Percentiles rank a stretch among this genome's conserved stretches.
Evolutionary conservation across 2,329 filamentous ascomycete species (phyloP).

Genomic region (Fusarium pseudocircinatum): DNA sequence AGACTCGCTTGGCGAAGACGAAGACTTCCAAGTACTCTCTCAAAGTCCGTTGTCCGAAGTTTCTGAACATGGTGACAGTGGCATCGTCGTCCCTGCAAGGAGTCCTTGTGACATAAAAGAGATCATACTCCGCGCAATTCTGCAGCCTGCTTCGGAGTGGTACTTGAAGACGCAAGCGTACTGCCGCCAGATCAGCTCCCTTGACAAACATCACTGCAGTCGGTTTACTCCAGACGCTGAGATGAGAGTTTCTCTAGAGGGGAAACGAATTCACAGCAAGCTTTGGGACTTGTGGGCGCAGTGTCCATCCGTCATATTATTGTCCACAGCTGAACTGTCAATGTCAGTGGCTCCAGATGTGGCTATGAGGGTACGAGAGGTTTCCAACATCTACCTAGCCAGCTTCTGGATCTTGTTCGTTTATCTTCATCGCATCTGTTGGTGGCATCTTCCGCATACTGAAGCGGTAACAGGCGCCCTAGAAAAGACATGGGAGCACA

Average conservation of each 20-base stretch:
- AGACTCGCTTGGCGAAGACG: background rate
- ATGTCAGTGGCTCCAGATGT: background rate
- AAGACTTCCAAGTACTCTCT: background rate
- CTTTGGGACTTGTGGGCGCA: constrained; percentile 4
- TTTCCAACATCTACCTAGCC: background rate
- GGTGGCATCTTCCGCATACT: constrained; percentile 6
- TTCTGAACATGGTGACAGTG: background rate
- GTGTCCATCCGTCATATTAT: background rate
- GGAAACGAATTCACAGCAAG: background rate
- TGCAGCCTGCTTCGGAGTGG: background rate
- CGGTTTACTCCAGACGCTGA: background rate
- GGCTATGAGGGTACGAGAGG: background rate
- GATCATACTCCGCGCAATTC: background rate
- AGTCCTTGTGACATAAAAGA: background rate
- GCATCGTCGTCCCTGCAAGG: background rate
- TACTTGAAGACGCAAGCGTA: background rate
- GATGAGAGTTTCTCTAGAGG: background rate
- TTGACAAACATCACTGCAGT: background rate
- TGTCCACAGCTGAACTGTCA: background rate
- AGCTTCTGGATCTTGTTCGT: constrained; percentile 6
- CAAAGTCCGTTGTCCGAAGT: background rate
- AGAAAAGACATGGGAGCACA: background rate
- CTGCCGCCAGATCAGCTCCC: background rate
- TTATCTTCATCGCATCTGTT: background rate
- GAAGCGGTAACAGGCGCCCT: background rate